These are phyloP conservation scores for Trypanosoma platydactyli DNA, from an alignment of 208 protist species.

Conservation along the genomic window DNA sequence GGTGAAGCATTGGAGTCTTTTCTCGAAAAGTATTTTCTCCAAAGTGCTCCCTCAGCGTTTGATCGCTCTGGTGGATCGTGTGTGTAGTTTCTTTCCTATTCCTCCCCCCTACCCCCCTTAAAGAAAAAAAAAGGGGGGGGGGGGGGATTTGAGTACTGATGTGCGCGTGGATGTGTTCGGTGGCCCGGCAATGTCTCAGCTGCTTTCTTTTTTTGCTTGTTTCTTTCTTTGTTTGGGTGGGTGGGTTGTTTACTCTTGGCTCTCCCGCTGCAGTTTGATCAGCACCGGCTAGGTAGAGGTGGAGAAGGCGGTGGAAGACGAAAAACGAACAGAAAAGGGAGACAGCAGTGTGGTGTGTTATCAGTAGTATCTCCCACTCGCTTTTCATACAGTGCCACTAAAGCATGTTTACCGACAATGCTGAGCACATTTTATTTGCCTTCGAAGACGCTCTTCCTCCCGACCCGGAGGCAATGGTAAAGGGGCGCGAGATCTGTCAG, in stretches of 20 bases:
- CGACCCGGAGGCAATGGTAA: conserved; percentile 74
- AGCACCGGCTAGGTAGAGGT: not conserved
- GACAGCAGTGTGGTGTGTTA: not conserved
- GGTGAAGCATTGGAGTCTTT: conserved; percentile 19
- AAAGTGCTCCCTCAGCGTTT: conserved; percentile 25
- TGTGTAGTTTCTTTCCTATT: not conserved
- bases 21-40: conserved; percentile 25
- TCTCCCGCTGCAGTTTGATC: not conserved
- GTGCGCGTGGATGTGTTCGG: not conserved
- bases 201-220: not conserved
- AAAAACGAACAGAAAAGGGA: not conserved
- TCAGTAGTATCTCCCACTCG: not conserved
- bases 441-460: conserved; percentile 77
- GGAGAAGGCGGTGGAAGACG: no score
- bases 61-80: conserved; percentile 8
- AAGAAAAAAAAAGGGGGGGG: no score
- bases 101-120: not conserved
- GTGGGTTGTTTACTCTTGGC: not conserved
- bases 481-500: conserved; percentile 89
- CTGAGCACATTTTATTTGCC: conserved; percentile 52
- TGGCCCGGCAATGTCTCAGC: not conserved
- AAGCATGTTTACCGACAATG: conserved; percentile 73
- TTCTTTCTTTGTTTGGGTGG: not conserved
- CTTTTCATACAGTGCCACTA: no score
- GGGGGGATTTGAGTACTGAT: not conserved